Conservation (phyloP, 176 grass and related monocot genomes). For the Pharus latifolius region DNA sequence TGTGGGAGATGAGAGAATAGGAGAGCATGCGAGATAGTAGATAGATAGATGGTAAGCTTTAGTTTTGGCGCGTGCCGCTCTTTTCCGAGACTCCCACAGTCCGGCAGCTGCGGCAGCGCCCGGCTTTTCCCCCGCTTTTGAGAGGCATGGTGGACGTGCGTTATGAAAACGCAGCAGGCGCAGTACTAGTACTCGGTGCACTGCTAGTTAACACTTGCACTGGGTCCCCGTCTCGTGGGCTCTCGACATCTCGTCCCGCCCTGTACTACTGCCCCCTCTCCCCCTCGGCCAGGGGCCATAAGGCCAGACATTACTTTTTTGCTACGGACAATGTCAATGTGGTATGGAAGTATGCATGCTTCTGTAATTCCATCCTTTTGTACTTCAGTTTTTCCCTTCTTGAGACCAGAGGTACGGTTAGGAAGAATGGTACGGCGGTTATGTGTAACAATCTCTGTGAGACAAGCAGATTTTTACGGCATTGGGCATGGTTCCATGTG, state of each 20-base stretch:
- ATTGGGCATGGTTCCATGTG: too few relatives aligned
- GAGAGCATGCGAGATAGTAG: neutral
- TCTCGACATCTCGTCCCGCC: constrained; percentile 11
- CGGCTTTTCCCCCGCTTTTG: neutral
- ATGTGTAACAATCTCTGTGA: too few relatives aligned
- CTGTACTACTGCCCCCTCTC: neutral
- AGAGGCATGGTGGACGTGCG: constrained; percentile 23
- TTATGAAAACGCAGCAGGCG: constrained; percentile 29
- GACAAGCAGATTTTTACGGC: too few relatives aligned
- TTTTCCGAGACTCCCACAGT: constrained; percentile 48
- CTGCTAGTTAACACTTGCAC: too few relatives aligned
- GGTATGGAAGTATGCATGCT: too few relatives aligned
- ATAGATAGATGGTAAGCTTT: constrained; percentile 21
- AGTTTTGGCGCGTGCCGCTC: constrained; percentile 17
- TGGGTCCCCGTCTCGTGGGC: neutral
- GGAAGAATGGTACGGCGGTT: too few relatives aligned
- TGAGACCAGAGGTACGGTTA: too few relatives aligned
- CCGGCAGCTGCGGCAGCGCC: neutral
- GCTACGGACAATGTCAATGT: constrained; percentile 19
- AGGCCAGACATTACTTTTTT: neutral
- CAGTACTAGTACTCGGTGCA: too few relatives aligned
- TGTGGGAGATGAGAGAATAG: neutral
- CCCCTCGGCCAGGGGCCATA: neutral
- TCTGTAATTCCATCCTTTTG: neutral
- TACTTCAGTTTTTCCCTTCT: neutral